Percentiles rank a stretch among this genome's conserved stretches.
Conservation (phyloP, 169 alveolate genomes). For the Plasmodium blacklocki region DNA sequence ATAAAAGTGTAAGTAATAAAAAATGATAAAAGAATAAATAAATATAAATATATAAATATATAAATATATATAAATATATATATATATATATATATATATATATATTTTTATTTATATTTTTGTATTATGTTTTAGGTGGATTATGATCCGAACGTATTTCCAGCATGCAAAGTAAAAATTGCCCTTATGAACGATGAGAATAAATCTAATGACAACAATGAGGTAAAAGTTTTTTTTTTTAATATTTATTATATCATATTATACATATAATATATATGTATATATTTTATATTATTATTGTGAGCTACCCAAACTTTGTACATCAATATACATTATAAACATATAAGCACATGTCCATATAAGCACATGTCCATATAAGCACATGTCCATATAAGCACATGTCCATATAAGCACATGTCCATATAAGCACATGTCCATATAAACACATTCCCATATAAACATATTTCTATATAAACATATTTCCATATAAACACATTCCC, state of each 20-base stretch:
- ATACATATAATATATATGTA: too few species aligned
- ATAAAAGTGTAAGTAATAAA: constrained; percentile 47
- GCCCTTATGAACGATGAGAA: constrained; percentile 45
- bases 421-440: not conserved
- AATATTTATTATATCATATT: not conserved
- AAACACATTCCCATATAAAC: too few species aligned
- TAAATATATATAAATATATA: not conserved
- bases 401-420: not conserved
- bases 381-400: not conserved
- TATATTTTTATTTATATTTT: not conserved
- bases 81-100: not conserved
- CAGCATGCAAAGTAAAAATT: constrained; percentile 72
- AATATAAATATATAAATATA: not conserved
- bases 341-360: too few species aligned
- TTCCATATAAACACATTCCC: too few species aligned
- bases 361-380: too few species aligned
- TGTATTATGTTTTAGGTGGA: constrained; percentile 16
- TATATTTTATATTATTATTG: too few species aligned
- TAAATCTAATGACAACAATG: constrained; percentile 15
- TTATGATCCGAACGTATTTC: constrained; percentile 72
- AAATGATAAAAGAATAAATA: not conserved
- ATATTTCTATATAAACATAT: not conserved
- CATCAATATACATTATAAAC: too few species aligned
- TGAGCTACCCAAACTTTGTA: too few species aligned
- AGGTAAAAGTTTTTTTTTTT: constrained; percentile 4